phyloP scores from a whole-genome alignment of 2,329 filamentous ascomycete genomes.

The Aaosphaeria arxii region DNA sequence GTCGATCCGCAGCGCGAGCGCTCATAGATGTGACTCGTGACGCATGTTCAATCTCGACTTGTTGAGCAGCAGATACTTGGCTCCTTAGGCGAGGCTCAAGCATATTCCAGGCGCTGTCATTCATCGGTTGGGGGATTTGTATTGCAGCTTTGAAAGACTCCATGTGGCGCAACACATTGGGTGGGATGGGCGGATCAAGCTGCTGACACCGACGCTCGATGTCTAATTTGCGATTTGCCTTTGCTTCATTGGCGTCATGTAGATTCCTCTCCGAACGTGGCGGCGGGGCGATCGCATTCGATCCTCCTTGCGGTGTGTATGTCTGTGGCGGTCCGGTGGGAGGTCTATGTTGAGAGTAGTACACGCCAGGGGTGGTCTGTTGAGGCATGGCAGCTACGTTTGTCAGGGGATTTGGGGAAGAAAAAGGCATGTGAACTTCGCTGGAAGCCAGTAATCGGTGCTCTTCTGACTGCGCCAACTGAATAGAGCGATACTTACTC shows the following conservation, averaged over 20 bases:
- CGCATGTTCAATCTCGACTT: constrained; percentile 51
- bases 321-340: constrained; percentile 31
- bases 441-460: not conserved
- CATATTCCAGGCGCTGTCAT: constrained; percentile 67
- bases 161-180: constrained; percentile 64
- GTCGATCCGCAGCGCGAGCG: constrained; percentile 46
- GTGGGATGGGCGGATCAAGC: constrained; percentile 63
- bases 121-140: constrained; percentile 65
- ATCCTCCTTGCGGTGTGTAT: constrained; percentile 27
- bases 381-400: constrained; percentile 14
- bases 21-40: constrained; percentile 44
- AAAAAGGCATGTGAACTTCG: not conserved
- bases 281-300: constrained; percentile 16
- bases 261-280: constrained; percentile 52
- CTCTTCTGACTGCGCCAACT: constrained; percentile 7
- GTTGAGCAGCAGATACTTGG: constrained; percentile 65
- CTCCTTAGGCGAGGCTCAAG: constrained; percentile 65
- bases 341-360: constrained; percentile 28
- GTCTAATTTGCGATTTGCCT: constrained; percentile 62
- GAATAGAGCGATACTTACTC: constrained; percentile 29
- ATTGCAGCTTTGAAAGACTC: constrained; percentile 72
- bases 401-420: not conserved
- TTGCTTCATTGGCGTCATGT: constrained; percentile 62
- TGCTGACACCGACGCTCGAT: constrained; percentile 68
- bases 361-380: constrained; percentile 28